These are phyloP conservation scores for Aspergillus thermomutatus DNA, from an alignment of 2,329 filamentous ascomycete genomes.

Conservation along the genomic window DNA sequence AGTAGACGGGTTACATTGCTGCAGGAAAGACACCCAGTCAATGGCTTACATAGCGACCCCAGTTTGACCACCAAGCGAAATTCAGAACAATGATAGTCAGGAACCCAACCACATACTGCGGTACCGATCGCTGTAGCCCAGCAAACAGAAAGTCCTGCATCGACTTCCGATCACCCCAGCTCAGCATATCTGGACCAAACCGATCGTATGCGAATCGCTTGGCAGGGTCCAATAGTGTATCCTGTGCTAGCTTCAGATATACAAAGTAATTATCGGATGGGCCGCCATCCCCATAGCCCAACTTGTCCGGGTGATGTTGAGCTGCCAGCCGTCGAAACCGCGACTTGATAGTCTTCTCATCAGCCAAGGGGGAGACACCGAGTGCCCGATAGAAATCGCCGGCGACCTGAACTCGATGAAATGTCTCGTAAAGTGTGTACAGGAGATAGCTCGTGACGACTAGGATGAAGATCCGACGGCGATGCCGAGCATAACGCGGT, in stretches of 20 bases:
- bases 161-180: conserved; percentile 56
- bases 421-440: conserved; percentile 91
- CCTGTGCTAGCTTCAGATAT: conserved; percentile 76
- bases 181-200: conserved; percentile 70
- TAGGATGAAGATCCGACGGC: conserved; percentile 75
- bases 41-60: conserved; percentile 45
- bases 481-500: conserved; percentile 68
- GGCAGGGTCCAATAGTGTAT: conserved; percentile 73
- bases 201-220: conserved; percentile 85
- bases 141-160: conserved; percentile 68
- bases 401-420: conserved; percentile 68
- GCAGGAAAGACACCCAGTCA: neutral
- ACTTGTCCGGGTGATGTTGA: conserved; percentile 80
- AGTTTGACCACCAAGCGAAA: conserved; percentile 40
- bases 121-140: conserved; percentile 53
- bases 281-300: conserved; percentile 37
- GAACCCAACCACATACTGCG: conserved; percentile 40
- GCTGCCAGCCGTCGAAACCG: conserved; percentile 74
- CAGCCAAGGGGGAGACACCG: conserved; percentile 63
- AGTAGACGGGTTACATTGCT: neutral
- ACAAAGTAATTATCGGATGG: conserved; percentile 63
- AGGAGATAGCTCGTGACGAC: conserved; percentile 81
- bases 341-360: conserved; percentile 75
- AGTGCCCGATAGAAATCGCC: conserved; percentile 80
- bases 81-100: conserved; percentile 36